phyloP scores from a whole-genome alignment of 2,329 filamentous ascomycete species.

The Calonectria hongkongensis region DNA sequence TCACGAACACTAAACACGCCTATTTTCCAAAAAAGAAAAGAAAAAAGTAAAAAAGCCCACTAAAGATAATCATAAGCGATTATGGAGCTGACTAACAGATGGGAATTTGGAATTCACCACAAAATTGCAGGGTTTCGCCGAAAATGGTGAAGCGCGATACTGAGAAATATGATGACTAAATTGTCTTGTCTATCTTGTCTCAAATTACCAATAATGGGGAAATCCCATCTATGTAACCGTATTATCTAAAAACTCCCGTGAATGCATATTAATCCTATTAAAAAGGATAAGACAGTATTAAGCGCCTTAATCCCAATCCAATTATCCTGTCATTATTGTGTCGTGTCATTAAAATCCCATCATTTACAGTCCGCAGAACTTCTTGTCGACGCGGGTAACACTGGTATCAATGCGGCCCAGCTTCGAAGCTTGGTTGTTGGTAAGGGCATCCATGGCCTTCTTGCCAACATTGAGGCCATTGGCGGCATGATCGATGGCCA shows the following conservation, averaged over 20 bases:
- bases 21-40: not conserved
- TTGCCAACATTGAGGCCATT: conserved; percentile 74
- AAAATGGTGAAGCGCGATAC: not conserved
- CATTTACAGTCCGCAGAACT: conserved; percentile 65
- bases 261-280: not conserved
- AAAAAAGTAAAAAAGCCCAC: not conserved
- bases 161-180: not conserved
- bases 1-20: not conserved
- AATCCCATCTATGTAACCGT: not conserved
- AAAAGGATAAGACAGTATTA: not conserved
- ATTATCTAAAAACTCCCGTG: not conserved
- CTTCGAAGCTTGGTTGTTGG: conserved; percentile 68
- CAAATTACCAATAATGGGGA: not conserved
- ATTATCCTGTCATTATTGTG: conserved; percentile 33
- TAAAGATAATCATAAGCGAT: not conserved
- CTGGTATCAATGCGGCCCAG: conserved; percentile 73
- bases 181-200: not conserved
- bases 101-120: not conserved
- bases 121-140: not conserved
- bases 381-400: conserved; percentile 64
- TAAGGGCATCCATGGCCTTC: conserved; percentile 73
- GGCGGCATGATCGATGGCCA: conserved; percentile 72
- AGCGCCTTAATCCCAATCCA: conserved; percentile 1
- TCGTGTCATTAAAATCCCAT: conserved; percentile 35
- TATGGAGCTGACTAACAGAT: not conserved